Base-by-base conservation (phyloP, 352 stramenopile genomes). In the Pythium insidiosum region DNA sequence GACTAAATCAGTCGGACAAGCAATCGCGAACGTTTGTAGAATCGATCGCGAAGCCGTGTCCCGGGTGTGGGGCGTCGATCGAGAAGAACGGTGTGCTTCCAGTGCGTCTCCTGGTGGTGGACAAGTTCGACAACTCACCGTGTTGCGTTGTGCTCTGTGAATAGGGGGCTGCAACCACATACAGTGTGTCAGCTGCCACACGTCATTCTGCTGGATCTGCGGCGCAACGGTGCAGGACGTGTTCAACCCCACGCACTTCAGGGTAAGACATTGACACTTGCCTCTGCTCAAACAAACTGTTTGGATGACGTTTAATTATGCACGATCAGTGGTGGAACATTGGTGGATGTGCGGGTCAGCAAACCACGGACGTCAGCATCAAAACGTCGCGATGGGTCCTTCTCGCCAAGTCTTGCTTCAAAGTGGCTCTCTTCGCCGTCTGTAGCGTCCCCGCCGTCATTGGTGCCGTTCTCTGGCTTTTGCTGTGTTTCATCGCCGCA, bases 201-300 rank as follows among this genome's bases (percentile, higher is more conserved):
- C 55, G 31, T 52, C 76, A 47, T 87, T 84, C 42, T 87, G 73
- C 54, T 87, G 70, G 73, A 50, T 84, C n/a, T 87, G 73, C 36
- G 50, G 53, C 24, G 21, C 56, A 52, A 48, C 68, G 33, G 56
- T 87, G 12, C 70, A 81, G 47, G 61, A 65, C 39, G 62, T 66
- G 20, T 63, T 70, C 39, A 80, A 76, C 47, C 72, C 66, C 15
- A 47, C 63, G 29, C 69, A 84, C 42, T 81, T 83, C 3, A 53
- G 42, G 67, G 33, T 15, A 34, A 34, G 28, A 34, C 28, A 9
- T 34, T 34, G 9, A 13, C 9, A 15, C 6, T 21, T 40, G 21
- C 15, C 12, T 37, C 21, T 19, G 15, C 28, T 28, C 16, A 26
- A 7, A 42, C 36, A 16, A n/a, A 9, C 16, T 28, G 36, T 19